A percentile compares a stretch with the other conserved stretches of the same genome.
Conservation (phyloP, 495 filamentous ascomycete species). For the Aspergillus hancockii region DNA sequence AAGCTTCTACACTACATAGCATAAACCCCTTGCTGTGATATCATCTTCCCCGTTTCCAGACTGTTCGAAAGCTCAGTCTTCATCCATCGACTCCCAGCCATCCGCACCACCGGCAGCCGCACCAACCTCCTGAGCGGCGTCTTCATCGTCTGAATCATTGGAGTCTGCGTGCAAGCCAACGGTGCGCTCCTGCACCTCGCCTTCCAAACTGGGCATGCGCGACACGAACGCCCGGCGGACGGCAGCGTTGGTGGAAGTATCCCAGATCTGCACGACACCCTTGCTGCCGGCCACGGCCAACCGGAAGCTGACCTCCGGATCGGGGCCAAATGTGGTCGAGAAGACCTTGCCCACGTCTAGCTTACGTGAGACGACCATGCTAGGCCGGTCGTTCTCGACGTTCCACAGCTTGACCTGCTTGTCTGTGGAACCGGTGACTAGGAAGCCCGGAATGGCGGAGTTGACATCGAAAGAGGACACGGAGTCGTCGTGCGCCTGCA, state of each 20-base stretch:
- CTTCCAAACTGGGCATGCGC: slow-evolving; percentile 58
- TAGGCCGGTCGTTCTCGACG: slow-evolving; percentile 69
- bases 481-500: slow-evolving; percentile 93
- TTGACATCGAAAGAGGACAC: slow-evolving; percentile 97
- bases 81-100: slow-evolving; percentile 91
- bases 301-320: slow-evolving; percentile 84
- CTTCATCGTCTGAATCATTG: slow-evolving; percentile 65
- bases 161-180: slow-evolving; percentile 68
- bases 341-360: slow-evolving; percentile 95
- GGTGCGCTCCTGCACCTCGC: slow-evolving; percentile 73
- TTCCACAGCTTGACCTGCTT: slow-evolving; percentile 98
- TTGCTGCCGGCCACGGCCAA: slow-evolving; percentile 94
- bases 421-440: slow-evolving; percentile 90
- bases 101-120: slow-evolving; percentile 47
- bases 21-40: not conserved
- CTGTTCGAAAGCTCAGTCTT: slow-evolving; percentile 50
- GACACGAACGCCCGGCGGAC: slow-evolving; percentile 86
- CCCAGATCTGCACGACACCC: slow-evolving; percentile 91
- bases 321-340: slow-evolving; percentile 83
- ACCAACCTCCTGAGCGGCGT: slow-evolving; percentile 54
- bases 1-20: not conserved
- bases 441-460: slow-evolving; percentile 80
- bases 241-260: slow-evolving; percentile 89
- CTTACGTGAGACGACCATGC: slow-evolving; percentile 88
- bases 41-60: not conserved